phyloP scores from a whole-genome alignment of 345 rosid genomes.

The Corchorus capsularis region DNA sequence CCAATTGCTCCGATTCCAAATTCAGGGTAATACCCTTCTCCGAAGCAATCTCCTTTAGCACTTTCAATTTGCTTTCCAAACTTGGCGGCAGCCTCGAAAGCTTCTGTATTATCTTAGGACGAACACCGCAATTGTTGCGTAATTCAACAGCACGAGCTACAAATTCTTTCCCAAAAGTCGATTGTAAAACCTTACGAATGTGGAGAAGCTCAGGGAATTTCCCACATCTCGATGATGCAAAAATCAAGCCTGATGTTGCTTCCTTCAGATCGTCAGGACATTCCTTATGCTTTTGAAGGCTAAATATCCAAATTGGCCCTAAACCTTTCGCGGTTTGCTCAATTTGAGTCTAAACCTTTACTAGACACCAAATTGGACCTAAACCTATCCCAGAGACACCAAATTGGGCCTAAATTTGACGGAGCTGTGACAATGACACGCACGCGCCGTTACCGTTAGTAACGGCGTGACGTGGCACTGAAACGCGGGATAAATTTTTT shows the following conservation, averaged over 20 bases:
- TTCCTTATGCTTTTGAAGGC: constrained; percentile 26
- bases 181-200: constrained; percentile 33
- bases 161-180: constrained; percentile 44
- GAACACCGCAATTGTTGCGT: constrained; percentile 41
- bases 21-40: constrained; percentile 37
- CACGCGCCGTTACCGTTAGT: too few species aligned
- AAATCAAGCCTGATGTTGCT: constrained; percentile 56
- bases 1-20: constrained; percentile 7
- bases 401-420: too few species aligned
- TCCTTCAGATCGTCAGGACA: constrained; percentile 58
- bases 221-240: constrained; percentile 56
- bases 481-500: too few species aligned
- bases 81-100: constrained; percentile 38
- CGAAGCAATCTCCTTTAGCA: constrained; percentile 39
- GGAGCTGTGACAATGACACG: too few species aligned
- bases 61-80: constrained; percentile 42
- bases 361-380: too few species aligned
- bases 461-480: too few species aligned
- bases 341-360: too few species aligned
- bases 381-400: too few species aligned
- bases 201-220: constrained; percentile 58
- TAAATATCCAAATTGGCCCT: not conserved
- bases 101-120: constrained; percentile 50
- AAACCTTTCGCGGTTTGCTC: too few species aligned
- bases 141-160: constrained; percentile 41